phyloP scores from a whole-genome alignment of 2,329 filamentous ascomycete genomes.

The Phyllosticta ampelicida region DNA sequence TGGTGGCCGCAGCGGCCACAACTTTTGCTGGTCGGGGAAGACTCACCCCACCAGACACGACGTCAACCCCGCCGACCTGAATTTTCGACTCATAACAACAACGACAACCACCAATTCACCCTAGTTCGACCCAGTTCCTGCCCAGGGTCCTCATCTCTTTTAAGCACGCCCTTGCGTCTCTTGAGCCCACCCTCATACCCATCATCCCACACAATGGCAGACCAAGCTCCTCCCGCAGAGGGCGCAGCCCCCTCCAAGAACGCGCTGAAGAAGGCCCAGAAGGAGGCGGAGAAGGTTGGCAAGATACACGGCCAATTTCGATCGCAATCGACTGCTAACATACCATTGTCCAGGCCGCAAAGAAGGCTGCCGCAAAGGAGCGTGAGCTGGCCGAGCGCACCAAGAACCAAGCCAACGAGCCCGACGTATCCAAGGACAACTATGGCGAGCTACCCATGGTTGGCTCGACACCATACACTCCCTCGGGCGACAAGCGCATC shows the following conservation, averaged over 20 bases:
- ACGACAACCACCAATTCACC: conserved; percentile 5
- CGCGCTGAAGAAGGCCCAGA: conserved; percentile 32
- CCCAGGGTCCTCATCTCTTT: not conserved
- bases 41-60: conserved; percentile 5
- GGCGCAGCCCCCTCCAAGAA: conserved; percentile 26
- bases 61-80: conserved; percentile 7
- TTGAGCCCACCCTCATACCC: not conserved
- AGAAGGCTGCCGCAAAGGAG: conserved; percentile 30
- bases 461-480: conserved; percentile 41
- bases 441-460: conserved; percentile 62
- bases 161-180: not conserved
- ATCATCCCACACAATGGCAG: conserved; percentile 19
- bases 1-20: not conserved
- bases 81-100: conserved; percentile 9
- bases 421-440: conserved; percentile 59
- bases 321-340: conserved; percentile 12
- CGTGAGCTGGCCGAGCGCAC: conserved; percentile 41
- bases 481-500: conserved; percentile 45
- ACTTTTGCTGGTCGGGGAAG: not conserved
- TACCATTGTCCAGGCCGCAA: conserved; percentile 23
- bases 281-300: conserved; percentile 30
- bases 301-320: no score
- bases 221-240: conserved; percentile 17
- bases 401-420: conserved; percentile 53
- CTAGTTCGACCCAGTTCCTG: not conserved